A percentile compares a stretch with the other conserved stretches of the same genome.
Conservation (phyloP, 495 filamentous ascomycete species). For the Aspergillus ostianus region DNA sequence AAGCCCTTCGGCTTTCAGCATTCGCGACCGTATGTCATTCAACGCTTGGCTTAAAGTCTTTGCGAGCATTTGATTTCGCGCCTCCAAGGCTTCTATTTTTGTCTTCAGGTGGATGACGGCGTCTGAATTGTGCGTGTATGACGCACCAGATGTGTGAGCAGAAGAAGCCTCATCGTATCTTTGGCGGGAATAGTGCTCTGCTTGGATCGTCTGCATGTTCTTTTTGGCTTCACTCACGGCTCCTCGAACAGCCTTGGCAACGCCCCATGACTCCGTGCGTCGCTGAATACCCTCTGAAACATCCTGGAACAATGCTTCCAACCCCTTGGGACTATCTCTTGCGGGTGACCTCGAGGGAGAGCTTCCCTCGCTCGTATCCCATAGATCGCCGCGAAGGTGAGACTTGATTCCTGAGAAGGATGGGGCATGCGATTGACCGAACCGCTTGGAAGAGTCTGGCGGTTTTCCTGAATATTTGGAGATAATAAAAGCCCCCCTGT, state of each 20-base stretch:
- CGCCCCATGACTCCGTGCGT: constrained; percentile 79
- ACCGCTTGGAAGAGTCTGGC: constrained; percentile 42
- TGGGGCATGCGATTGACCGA: constrained; percentile 31
- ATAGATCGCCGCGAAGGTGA: constrained; percentile 34
- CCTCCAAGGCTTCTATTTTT: constrained; percentile 54
- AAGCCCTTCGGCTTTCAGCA: constrained; percentile 48
- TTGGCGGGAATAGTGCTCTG: constrained; percentile 35
- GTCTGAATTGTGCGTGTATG: constrained; percentile 7
- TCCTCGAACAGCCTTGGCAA: constrained; percentile 86
- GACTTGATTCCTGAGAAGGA: constrained; percentile 26
- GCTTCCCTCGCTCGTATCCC: constrained; percentile 28
- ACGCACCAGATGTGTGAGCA: constrained; percentile 11
- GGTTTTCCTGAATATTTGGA: constrained; percentile 75
- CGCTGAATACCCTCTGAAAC: constrained; percentile 82
- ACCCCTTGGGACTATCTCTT: constrained; percentile 56
- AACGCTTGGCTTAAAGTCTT: constrained; percentile 70
- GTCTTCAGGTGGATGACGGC: constrained; percentile 21
- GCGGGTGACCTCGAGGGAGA: constrained; percentile 50
- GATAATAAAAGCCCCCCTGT: constrained; percentile 73
- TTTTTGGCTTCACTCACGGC: constrained; percentile 80
- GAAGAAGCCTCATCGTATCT: constrained; percentile 10
- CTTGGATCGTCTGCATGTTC: constrained; percentile 64
- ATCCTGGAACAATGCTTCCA: constrained; percentile 80
- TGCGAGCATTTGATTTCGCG: constrained; percentile 70
- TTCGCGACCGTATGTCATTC: constrained; percentile 56